Conservation (phyloP, 208 protist species). For the Entamoeba invadens region DNA sequence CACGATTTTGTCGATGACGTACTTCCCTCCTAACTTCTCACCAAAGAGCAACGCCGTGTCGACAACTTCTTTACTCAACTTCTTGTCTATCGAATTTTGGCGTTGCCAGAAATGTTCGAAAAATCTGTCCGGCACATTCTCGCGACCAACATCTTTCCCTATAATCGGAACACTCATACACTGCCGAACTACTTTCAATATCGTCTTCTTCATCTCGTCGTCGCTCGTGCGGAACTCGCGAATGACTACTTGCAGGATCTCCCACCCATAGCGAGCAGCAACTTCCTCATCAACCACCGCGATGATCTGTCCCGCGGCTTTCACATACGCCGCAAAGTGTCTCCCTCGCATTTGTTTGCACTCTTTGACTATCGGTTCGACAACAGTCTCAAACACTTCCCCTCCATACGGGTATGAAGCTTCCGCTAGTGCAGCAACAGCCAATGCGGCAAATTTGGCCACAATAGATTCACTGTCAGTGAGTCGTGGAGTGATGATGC, state of each 20-base stretch:
- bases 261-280: slow-evolving; percentile 76
- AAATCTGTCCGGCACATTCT: slow-evolving; percentile 38
- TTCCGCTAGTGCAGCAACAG: neutral
- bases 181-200: slow-evolving; percentile 80
- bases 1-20: neutral
- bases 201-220: slow-evolving; percentile 93
- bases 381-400: neutral
- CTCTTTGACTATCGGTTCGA: neutral
- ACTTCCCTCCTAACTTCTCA: slow-evolving; percentile 61
- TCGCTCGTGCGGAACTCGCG: slow-evolving; percentile 73
- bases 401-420: neutral
- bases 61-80: slow-evolving; percentile 40
- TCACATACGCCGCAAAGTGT: neutral
- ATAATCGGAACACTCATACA: slow-evolving; percentile 87
- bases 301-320: slow-evolving; percentile 88
- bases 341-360: neutral
- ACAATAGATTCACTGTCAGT: slow-evolving; percentile 11
- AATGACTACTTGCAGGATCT: slow-evolving; percentile 75
- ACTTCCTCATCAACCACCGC: slow-evolving; percentile 89
- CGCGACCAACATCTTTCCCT: slow-evolving; percentile 63
- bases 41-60: slow-evolving; percentile 71
- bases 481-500: slow-evolving; percentile 74
- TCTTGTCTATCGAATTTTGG: slow-evolving; percentile 76
- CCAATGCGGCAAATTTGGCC: slow-evolving; percentile 17
- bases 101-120: slow-evolving; percentile 78